These are phyloP conservation scores for Nephelium lappaceum DNA, from an alignment of 345 rosid species.

Conservation along the genomic window DNA sequence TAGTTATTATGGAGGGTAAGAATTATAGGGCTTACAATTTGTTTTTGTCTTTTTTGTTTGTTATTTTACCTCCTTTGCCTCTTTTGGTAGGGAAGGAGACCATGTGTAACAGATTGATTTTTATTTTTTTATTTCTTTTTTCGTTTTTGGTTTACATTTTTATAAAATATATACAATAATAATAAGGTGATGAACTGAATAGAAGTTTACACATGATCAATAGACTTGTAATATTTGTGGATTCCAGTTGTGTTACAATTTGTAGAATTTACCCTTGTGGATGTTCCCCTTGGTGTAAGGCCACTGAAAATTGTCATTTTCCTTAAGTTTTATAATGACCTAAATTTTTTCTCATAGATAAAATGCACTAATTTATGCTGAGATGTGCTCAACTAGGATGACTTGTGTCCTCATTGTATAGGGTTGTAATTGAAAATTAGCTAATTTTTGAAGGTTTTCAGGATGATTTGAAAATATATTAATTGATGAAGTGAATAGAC, in stretches of 20 bases:
- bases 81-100: background rate
- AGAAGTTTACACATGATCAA: background rate
- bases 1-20: background rate
- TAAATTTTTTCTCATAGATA: too few species aligned
- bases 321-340: too few species aligned
- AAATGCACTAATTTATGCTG: too few species aligned
- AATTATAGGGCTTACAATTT: background rate
- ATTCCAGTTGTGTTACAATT: background rate
- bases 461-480: too few species aligned
- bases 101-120: background rate
- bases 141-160: background rate
- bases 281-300: background rate
- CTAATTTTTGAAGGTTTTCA: too few species aligned
- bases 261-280: background rate
- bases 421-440: too few species aligned
- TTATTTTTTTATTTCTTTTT: background rate
- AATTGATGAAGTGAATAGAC: too few species aligned
- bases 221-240: background rate
- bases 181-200: slow-evolving; percentile 2
- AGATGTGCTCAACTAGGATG: too few species aligned
- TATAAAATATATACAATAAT: background rate
- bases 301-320: too few species aligned
- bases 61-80: background rate
- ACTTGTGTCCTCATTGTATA: too few species aligned
- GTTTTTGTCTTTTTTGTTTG: background rate